Evolutionary conservation across 169 alveolate species (phyloP), one percentile per base, ranked within the genome.

Genomic region (Cryptosporidium felis): DNA sequence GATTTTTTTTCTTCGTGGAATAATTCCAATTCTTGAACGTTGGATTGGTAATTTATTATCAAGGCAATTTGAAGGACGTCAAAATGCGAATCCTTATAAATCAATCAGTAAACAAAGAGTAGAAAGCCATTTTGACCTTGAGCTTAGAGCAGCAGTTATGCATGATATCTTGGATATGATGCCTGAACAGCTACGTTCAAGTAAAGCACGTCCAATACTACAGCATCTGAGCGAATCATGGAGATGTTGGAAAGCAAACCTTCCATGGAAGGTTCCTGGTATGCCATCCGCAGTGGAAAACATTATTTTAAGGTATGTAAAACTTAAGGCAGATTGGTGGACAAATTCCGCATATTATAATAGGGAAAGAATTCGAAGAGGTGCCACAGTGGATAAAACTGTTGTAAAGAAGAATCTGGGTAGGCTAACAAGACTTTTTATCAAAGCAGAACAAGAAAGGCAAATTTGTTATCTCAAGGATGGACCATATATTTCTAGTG

Each of bases 191-290:
- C 96, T 98, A 16, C 93, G 97, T 80, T 99, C 99, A 16, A 97
- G 96, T 91, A 98, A 98, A 89, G 98, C 99, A 5, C 90, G 98
- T 34, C 96, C 99, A 53, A 98, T 98, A 79, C 89, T 98, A 89
- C 99, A 98, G 92, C 99, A 98, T 91, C 91, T 98, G 67, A 93
- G 98, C 63, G 99, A 98, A 88, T 99, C 99, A 45, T 98, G 99
- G 99, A 88, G 99, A 61, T 98, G 99, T 89, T 98, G 99, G 99
- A 98, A 98, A 92, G 99, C 99, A 6, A 98, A 98, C 88, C 97
- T 98, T 45, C 99, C 99, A 1, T 98, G 99, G 99, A 98, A 98
- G 91, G 99, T 98, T 5, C 99, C 99, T 1, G 99, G 99, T 16
- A 89, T 98, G 88, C 99, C 99, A 0, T 97, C 98, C 40, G 99